Evolutionary conservation across 306 rosid species (phyloP), one percentile per base, ranked within the genome.

Genomic region (peach (Prunus persica)): DNA sequence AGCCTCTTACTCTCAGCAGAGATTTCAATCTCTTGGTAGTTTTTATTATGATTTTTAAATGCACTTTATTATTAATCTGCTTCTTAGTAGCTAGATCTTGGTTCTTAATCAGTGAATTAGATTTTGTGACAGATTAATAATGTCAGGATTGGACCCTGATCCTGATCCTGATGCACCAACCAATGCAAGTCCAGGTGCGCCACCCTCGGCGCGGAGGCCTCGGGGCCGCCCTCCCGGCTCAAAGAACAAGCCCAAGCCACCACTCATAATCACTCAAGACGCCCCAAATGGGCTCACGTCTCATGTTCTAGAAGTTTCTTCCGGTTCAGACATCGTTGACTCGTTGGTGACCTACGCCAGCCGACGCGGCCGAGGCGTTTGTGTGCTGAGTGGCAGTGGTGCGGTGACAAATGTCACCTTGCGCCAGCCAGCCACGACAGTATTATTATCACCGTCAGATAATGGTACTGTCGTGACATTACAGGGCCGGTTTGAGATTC

Each of bases 201-300:
- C 79, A 7, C 65, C 85, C 11, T 30, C 55, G 9, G 4, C n/a
- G 11, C 74, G 83, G 14, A 12, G 80, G 61, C 78, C 86, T 4
- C 75, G 77, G 4, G 84, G 83, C 0, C 83, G 86, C 4, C 86
- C 86, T 19, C 30, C 79, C 19, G 86, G 83, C 54, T 78, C 86
- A 46, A 82, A 74, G 49, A 82, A 74, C 80, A 82, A 82, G 76
- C 84, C 81, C 24, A 79, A 71, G 50, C 79, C 81, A 4, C 86
- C 86, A 1, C 60, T 79, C 20, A 45, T 83, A 24, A 28, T 83
- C 13, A 75, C 83, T 6, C 69, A 77, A 4, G 83, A 83, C 56
- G 75, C 78, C 75, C 86, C 86, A 10, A 83, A 79, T 46, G 75
- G 75, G 12, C 81, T 79, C 52, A 72, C 71, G 67, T 79, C 86